phyloP scores from a whole-genome alignment of 2,329 filamentous ascomycete species.

The Monilinia fructicola region DNA sequence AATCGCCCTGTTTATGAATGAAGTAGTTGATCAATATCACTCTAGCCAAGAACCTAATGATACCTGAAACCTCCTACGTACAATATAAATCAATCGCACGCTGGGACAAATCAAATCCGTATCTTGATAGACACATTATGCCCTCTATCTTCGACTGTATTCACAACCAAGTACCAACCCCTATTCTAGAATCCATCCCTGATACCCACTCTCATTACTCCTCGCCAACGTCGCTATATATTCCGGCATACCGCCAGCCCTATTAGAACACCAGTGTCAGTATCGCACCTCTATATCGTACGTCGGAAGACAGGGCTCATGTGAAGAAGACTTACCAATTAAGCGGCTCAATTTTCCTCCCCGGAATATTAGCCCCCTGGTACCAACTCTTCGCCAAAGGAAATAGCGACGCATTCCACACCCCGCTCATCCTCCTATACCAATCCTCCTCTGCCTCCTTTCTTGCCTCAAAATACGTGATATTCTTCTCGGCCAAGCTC shows the following conservation, averaged over 20 bases:
- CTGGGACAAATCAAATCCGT: background rate
- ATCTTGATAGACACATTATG: background rate
- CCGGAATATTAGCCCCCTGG: constrained; percentile 46
- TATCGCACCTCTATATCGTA: background rate
- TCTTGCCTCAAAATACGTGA: constrained; percentile 40
- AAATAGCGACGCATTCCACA: constrained; percentile 41
- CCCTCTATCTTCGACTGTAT: background rate
- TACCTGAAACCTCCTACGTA: background rate
- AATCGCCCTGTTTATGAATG: background rate
- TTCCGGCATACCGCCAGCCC: constrained; percentile 21
- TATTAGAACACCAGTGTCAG: background rate
- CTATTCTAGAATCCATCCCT: constrained; percentile 20
- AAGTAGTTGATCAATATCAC: background rate
- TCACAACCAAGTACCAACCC: background rate
- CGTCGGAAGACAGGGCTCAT: background rate
- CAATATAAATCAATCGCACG: background rate
- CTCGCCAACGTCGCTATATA: constrained; percentile 16
- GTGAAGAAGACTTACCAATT: constrained; percentile 33
- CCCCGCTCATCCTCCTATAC: constrained; percentile 37
- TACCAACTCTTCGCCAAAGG: constrained; percentile 44
- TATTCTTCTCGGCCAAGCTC: constrained; percentile 36
- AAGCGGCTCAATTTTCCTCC: constrained; percentile 43
- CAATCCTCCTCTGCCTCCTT: constrained; percentile 41
- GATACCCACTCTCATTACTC: constrained; percentile 25
- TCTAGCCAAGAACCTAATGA: background rate